Conservation (phyloP, 768 basidiomycete species). For the Tephrocybe sp. region DNA sequence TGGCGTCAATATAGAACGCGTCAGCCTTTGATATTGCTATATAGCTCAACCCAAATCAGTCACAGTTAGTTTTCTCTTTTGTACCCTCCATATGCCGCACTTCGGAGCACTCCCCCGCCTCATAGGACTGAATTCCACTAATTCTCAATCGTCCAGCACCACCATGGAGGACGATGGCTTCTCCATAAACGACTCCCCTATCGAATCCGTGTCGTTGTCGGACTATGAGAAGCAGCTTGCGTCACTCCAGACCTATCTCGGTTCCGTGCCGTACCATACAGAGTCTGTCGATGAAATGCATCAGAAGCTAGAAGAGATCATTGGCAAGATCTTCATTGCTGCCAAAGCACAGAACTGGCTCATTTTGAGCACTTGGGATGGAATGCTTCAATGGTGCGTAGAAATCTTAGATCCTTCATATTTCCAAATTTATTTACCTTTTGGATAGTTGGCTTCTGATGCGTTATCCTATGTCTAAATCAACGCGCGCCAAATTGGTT, state of each 20-base stretch:
- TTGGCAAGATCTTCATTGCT: slow-evolving; percentile 65
- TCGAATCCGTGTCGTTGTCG: slow-evolving; percentile 34
- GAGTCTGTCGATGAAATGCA: slow-evolving; percentile 75
- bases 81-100: slow-evolving; percentile 3
- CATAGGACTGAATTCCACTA: neutral
- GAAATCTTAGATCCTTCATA: neutral
- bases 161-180: slow-evolving; percentile 62
- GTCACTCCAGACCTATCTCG: slow-evolving; percentile 62
- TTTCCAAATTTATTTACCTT: neutral
- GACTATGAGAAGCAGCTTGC: slow-evolving; percentile 56
- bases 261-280: slow-evolving; percentile 69
- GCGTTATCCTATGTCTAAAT: slow-evolving; percentile 72
- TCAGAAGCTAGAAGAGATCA: slow-evolving; percentile 61
- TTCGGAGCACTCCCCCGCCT: slow-evolving; percentile 3
- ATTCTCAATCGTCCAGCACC: slow-evolving; percentile 6
- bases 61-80: slow-evolving; percentile 10
- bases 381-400: slow-evolving; percentile 70
- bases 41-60: neutral
- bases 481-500: slow-evolving; percentile 70
- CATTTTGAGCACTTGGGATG: slow-evolving; percentile 74
- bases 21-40: slow-evolving; percentile 9
- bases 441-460: slow-evolving; percentile 69
- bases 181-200: slow-evolving; percentile 37
- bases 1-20: slow-evolving; percentile 12
- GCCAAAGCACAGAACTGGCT: slow-evolving; percentile 78